Conservation (phyloP, 371 early-diverging fungal species). For the Mucor mucedo region DNA sequence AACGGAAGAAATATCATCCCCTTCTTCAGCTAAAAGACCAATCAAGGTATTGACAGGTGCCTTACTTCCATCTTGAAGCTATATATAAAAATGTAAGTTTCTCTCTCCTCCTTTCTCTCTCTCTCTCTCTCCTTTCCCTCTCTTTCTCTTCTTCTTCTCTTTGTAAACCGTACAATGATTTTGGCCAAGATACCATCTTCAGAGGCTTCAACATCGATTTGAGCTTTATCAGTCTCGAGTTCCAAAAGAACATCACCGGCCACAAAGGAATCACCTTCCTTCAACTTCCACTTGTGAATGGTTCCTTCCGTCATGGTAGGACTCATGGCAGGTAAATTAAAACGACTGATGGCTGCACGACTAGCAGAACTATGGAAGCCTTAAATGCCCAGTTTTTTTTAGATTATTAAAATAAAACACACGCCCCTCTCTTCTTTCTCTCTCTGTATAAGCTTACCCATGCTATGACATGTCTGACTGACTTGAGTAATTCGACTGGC, state of each 20-base stretch:
- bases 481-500: conserved; percentile 9
- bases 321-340: conserved; percentile 93
- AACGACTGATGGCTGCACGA: conserved; percentile 63
- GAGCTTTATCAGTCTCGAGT: conserved; percentile 97
- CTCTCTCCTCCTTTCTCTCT: background rate
- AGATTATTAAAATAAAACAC: too few species aligned
- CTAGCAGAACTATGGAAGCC: conserved; percentile 66
- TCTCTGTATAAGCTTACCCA: conserved; percentile 8
- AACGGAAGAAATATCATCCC: conserved; percentile 83
- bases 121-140: background rate
- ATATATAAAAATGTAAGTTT: background rate
- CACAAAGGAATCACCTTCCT: conserved; percentile 82
- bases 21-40: conserved; percentile 88
- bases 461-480: conserved; percentile 5
- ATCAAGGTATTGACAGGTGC: conserved; percentile 75
- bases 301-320: conserved; percentile 98
- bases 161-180: conserved; percentile 68
- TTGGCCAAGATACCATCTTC: conserved; percentile 95
- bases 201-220: conserved; percentile 95
- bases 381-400: conserved; percentile 4
- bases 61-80: conserved; percentile 65
- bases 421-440: background rate
- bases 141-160: background rate
- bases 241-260: conserved; percentile 92
- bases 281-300: conserved; percentile 88